Evolutionary conservation across 2,329 filamentous ascomycete genomes (phyloP).

Genomic region (Xylariaceae sp.): DNA sequence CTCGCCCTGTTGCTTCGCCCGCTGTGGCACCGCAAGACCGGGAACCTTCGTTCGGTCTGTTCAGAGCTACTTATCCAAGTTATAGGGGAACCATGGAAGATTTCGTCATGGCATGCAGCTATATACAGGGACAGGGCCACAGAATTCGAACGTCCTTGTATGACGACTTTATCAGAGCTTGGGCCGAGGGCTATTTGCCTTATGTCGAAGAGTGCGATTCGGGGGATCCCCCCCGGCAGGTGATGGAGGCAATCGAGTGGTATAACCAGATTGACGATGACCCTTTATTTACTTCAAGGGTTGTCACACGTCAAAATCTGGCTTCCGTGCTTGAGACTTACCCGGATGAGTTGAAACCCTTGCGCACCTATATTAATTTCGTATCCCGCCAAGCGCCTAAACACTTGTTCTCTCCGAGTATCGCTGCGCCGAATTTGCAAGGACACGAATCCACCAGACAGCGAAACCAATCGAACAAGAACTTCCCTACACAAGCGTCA

Average conservation of each 20-base stretch:
- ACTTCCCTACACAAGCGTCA: background rate
- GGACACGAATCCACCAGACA: background rate
- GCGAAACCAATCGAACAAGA: background rate
- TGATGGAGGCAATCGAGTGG: slow-evolving; percentile 31
- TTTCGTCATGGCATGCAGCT: slow-evolving; percentile 32
- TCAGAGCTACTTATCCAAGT: slow-evolving; percentile 27
- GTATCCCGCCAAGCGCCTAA: slow-evolving; percentile 5
- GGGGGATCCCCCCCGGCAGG: slow-evolving; percentile 19
- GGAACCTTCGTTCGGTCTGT: slow-evolving; percentile 27
- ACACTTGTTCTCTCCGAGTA: background rate
- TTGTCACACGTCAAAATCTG: slow-evolving; percentile 31
- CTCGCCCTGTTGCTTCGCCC: background rate
- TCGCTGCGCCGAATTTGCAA: background rate
- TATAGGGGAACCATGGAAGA: slow-evolving; percentile 29
- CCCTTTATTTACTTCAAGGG: slow-evolving; percentile 24
- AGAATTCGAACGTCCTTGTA: slow-evolving; percentile 30
- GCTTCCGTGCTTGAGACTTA: slow-evolving; percentile 27
- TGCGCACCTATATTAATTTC: slow-evolving; percentile 13
- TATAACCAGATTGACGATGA: slow-evolving; percentile 33
- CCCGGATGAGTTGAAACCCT: slow-evolving; percentile 22
- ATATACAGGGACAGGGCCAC: slow-evolving; percentile 27
- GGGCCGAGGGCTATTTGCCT: slow-evolving; percentile 30
- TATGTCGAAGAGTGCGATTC: slow-evolving; percentile 30
- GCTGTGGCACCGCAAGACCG: slow-evolving; percentile 3
- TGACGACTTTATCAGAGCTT: slow-evolving; percentile 35